Evolutionary conservation across 164 flowering plant genomes (phyloP).

Genomic region (Malania oleifera): DNA sequence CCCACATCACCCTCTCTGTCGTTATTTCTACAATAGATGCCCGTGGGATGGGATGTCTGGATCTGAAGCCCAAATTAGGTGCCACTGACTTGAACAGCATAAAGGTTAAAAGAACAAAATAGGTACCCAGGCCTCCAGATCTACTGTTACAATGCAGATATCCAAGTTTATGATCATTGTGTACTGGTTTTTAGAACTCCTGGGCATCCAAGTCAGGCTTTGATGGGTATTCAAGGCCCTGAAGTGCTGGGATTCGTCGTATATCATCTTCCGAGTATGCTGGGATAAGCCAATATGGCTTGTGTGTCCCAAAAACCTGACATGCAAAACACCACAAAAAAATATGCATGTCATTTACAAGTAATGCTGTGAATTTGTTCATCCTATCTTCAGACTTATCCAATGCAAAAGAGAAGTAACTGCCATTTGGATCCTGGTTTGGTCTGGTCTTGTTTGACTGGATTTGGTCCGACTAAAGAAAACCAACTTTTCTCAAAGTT

Average conservation of each 20-base stretch:
- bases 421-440: too few relatives aligned
- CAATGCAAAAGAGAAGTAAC: too few relatives aligned
- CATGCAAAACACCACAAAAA: not conserved
- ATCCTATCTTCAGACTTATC: too few relatives aligned
- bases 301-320: slow-evolving; percentile 74
- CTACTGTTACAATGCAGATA: slow-evolving; percentile 15
- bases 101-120: not conserved
- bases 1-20: too few relatives aligned
- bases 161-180: not conserved
- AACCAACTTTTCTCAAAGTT: too few relatives aligned
- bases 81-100: slow-evolving; percentile 3
- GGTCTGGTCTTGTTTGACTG: too few relatives aligned
- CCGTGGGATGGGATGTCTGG: slow-evolving; percentile 17
- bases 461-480: too few relatives aligned
- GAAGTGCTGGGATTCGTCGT: slow-evolving; percentile 79
- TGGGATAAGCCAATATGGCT: slow-evolving; percentile 68
- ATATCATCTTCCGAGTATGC: slow-evolving; percentile 78
- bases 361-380: too few relatives aligned
- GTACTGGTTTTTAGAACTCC: slow-evolving; percentile 35
- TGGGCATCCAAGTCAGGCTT: slow-evolving; percentile 74
- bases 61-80: slow-evolving; percentile 8
- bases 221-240: slow-evolving; percentile 92
- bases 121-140: slow-evolving; percentile 6
- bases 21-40: slow-evolving; percentile 11
- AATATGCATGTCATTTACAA: not conserved